phyloP scores from a whole-genome alignment of 495 filamentous ascomycete species.

The Tetracladium marchalianum region DNA sequence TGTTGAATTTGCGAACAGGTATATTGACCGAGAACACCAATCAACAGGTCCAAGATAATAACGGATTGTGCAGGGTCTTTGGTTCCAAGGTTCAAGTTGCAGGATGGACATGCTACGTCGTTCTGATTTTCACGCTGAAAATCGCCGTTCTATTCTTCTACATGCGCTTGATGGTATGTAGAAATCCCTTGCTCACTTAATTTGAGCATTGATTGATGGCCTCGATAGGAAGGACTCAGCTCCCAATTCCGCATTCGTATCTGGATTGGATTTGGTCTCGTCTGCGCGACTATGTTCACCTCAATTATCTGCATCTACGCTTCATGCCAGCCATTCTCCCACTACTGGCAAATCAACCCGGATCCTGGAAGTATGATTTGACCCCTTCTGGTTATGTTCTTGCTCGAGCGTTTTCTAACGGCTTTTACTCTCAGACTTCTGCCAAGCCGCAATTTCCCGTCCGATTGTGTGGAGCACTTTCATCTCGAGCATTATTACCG shows the following conservation, averaged over 20 bases:
- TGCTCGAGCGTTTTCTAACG: background rate
- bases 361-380: slow-evolving; percentile 38
- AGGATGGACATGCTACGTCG: slow-evolving; percentile 48
- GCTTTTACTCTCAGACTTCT: slow-evolving; percentile 26
- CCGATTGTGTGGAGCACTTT: slow-evolving; percentile 36
- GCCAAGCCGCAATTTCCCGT: slow-evolving; percentile 38
- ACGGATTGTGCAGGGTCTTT: slow-evolving; percentile 31
- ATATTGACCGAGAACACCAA: background rate
- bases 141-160: slow-evolving; percentile 50
- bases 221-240: slow-evolving; percentile 30
- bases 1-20: slow-evolving; percentile 34
- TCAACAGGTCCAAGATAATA: background rate
- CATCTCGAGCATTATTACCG: slow-evolving; percentile 37
- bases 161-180: slow-evolving; percentile 46
- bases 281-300: slow-evolving; percentile 41
- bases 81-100: slow-evolving; percentile 51
- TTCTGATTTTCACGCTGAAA: slow-evolving; percentile 49
- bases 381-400: background rate
- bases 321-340: slow-evolving; percentile 38
- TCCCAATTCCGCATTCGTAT: slow-evolving; percentile 38
- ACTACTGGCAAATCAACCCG: slow-evolving; percentile 47
- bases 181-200: background rate
- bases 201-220: slow-evolving; percentile 5
- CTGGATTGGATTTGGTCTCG: slow-evolving; percentile 40
- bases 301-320: slow-evolving; percentile 44